Base-by-base conservation (phyloP, 495 filamentous ascomycete species). In the Wilcoxina mikolae region DNA sequence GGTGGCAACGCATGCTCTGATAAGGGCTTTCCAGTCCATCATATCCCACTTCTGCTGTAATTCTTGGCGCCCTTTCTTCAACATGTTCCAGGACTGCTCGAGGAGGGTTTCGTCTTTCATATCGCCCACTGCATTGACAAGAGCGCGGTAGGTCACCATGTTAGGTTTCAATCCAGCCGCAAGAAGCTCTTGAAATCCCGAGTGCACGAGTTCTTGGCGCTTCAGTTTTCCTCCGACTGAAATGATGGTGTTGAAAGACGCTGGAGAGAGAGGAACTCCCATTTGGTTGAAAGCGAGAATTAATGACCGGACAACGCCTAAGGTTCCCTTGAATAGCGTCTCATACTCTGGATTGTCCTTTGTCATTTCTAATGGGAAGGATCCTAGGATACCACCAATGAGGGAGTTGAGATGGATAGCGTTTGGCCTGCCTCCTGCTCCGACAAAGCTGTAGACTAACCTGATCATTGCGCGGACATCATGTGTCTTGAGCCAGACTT, bases 201-300 rank as follows among this genome's bases (percentile, higher is more conserved):
- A 53, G 17, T 56, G 56, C 20, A 71, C 56, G 2, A 71, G 50
- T 9, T 69, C 62, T 15, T 56, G 53, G 3, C 59, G 61, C 22
- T 51, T 41, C 0, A 69, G 53, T 31, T 61, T 63, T 7, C 70
- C 70, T 9, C 58, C 62, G 15, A 67, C 39, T 12, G 60, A 56
- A 20, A 73, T 69, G 44, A 73, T 60, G 17, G 56, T 67, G 47
- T 72, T 70, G 59, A 72, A 70, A 3, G 65, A 68, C 7, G 43
- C 44, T 2, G 59, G 24, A 22, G 38, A 59, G 0, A 67, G 61
- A 2, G 18, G 45, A 4, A 65, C 57, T 4, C 62, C 60, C 20
- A 55, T 46, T 3, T 48, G 45, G 3, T 49, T 43, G 31, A 68
- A 70, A 1, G 64, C 57, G 0, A 11, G 20, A 24, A 68, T 58